Conservation (phyloP, 768 basidiomycete species). For the Lactifluus piperatus region DNA sequence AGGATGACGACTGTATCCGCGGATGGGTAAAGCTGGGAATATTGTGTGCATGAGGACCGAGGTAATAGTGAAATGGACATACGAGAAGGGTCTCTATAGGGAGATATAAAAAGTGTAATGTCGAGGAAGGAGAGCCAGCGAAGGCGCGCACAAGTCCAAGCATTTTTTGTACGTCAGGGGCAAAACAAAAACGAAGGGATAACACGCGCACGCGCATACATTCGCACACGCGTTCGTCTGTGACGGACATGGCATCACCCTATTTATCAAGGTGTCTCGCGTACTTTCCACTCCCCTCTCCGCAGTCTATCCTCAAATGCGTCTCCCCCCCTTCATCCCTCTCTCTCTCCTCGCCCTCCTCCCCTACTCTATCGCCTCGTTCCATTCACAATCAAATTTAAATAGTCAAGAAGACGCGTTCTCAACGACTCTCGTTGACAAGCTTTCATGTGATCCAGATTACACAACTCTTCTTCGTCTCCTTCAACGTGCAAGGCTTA, state of each 20-base stretch:
- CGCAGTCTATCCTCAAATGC: constrained; percentile 12
- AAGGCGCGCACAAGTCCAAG: constrained; percentile 39
- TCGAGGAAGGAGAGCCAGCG: constrained; percentile 43
- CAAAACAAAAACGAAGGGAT: background rate
- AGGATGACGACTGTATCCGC: constrained; percentile 62
- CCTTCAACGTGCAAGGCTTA: constrained; percentile 76
- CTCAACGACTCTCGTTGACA: constrained; percentile 66
- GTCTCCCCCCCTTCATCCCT: background rate
- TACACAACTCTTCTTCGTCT: constrained; percentile 68
- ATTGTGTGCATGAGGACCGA: constrained; percentile 7
- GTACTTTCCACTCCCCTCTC: background rate
- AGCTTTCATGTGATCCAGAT: constrained; percentile 65
- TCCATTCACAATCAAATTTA: constrained; percentile 32
- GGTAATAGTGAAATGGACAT: constrained; percentile 24
- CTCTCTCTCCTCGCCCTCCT: constrained; percentile 22
- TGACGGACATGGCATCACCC: background rate
- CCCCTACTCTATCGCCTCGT: constrained; percentile 32
- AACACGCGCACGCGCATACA: background rate
- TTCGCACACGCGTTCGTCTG: background rate
- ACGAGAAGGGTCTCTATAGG: constrained; percentile 52
- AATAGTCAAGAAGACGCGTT: constrained; percentile 22
- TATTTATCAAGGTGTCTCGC: background rate
- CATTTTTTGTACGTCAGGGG: constrained; percentile 27
- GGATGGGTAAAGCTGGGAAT: constrained; percentile 57
- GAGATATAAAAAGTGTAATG: constrained; percentile 50